Percentiles rank a stretch among this genome's conserved stretches.
Evolutionary conservation across 2,329 filamentous ascomycete species (phyloP).

Genomic region (Trichoderma koningiopsis): DNA sequence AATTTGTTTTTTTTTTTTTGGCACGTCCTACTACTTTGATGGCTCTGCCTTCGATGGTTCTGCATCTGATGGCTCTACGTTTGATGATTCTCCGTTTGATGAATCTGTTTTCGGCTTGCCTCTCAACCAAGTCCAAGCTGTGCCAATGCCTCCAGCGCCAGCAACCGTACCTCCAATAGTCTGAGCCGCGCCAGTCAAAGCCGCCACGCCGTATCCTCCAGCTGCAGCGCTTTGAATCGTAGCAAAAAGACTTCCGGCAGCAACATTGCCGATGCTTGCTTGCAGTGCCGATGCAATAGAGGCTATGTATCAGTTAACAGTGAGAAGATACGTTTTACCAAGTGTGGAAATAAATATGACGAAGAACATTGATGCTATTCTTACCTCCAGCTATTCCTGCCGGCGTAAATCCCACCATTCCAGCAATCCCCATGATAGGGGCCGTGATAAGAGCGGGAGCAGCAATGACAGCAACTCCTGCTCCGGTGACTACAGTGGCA

Average conservation of each 20-base stretch:
- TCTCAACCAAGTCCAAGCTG: neutral
- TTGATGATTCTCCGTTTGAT: neutral
- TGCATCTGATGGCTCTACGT: neutral
- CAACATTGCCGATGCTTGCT: slow-evolving; percentile 36
- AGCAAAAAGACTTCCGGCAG: slow-evolving; percentile 33
- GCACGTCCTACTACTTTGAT: neutral
- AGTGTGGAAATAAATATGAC: neutral
- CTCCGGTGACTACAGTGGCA: neutral
- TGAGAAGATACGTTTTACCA: neutral
- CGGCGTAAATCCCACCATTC: slow-evolving; percentile 30
- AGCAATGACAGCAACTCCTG: neutral
- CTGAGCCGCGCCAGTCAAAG: slow-evolving; percentile 30
- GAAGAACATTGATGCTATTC: neutral
- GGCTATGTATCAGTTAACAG: slow-evolving; percentile 25
- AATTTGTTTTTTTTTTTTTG: no score
- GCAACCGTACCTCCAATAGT: slow-evolving; percentile 21
- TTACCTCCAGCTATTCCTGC: slow-evolving; percentile 30
- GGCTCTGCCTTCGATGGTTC: no score
- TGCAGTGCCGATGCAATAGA: slow-evolving; percentile 34
- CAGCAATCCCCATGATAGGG: slow-evolving; percentile 28
- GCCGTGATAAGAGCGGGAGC: slow-evolving; percentile 23
- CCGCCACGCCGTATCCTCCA: slow-evolving; percentile 34
- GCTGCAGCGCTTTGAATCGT: slow-evolving; percentile 38
- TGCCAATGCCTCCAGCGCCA: neutral
- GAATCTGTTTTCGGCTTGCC: neutral